Evolutionary conservation across 345 rosid genomes (phyloP).

Genomic region (Eucalyptus camaldulensis): DNA sequence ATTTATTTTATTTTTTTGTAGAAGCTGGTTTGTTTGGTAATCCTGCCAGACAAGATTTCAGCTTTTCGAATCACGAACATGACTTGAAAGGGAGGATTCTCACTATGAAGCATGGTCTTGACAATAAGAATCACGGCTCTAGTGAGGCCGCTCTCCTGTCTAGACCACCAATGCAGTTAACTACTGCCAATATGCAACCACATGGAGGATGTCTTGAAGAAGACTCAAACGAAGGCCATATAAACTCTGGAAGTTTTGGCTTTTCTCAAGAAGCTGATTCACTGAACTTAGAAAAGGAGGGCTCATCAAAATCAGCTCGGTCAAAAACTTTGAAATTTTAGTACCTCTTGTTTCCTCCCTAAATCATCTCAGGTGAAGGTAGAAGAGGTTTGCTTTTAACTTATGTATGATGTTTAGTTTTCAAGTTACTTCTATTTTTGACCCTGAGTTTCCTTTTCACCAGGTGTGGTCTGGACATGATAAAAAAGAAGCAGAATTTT

Average conservation of each 20-base stretch:
- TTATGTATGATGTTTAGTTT: neutral
- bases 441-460: neutral
- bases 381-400: slow-evolving; percentile 52
- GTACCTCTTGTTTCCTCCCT: slow-evolving; percentile 19
- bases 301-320: slow-evolving; percentile 24
- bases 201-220: slow-evolving; percentile 79
- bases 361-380: slow-evolving; percentile 37
- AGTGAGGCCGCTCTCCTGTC: slow-evolving; percentile 56
- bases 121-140: slow-evolving; percentile 46
- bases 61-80: slow-evolving; percentile 7
- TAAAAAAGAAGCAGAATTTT: neutral
- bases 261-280: slow-evolving; percentile 27
- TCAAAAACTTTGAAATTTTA: slow-evolving; percentile 14
- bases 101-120: slow-evolving; percentile 23
- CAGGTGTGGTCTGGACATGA: neutral
- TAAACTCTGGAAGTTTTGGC: slow-evolving; percentile 12
- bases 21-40: slow-evolving; percentile 83
- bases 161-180: slow-evolving; percentile 33
- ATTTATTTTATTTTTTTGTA: neutral
- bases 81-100: slow-evolving; percentile 15
- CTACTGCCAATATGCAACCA: slow-evolving; percentile 19
- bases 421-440: neutral
- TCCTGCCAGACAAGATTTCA: slow-evolving; percentile 51
- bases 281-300: slow-evolving; percentile 29
- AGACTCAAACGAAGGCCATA: slow-evolving; percentile 12